Evolutionary conservation across 78 protist genomes (phyloP).

Genomic region (Dictyostelium brefeldianum): DNA sequence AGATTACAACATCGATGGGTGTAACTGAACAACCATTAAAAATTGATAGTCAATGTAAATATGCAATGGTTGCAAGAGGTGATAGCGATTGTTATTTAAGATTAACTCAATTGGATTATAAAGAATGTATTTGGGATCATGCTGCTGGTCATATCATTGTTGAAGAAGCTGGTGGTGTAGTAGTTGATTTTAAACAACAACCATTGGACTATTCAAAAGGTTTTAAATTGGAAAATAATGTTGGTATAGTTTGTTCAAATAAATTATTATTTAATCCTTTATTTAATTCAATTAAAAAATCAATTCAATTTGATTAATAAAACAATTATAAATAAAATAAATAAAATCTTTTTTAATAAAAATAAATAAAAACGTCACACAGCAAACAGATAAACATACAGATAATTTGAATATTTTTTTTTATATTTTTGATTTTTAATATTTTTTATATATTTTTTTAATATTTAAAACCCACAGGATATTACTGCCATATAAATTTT

Average conservation of each 20-base stretch:
- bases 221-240: constrained; percentile 27
- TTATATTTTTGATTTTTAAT: not conserved
- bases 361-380: not conserved
- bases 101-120: constrained; percentile 49
- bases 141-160: constrained; percentile 75
- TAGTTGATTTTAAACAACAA: constrained; percentile 53
- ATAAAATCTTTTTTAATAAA: not conserved
- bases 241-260: constrained; percentile 76
- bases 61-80: constrained; percentile 85
- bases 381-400: not conserved
- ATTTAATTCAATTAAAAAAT: constrained; percentile 36
- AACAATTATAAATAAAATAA: not conserved
- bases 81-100: constrained; percentile 78
- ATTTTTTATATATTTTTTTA: not conserved
- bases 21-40: constrained; percentile 37
- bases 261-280: constrained; percentile 1
- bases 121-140: constrained; percentile 84
- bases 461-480: too few relatives aligned
- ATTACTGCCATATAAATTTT: too few relatives aligned
- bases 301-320: constrained; percentile 38
- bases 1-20: constrained; percentile 54
- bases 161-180: constrained; percentile 83
- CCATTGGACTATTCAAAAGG: constrained; percentile 53
- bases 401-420: not conserved
- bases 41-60: constrained; percentile 86